These are phyloP conservation scores for Torulaspora pretoriensis DNA, from an alignment of 1,139 yeast species.

Conservation along the genomic window DNA sequence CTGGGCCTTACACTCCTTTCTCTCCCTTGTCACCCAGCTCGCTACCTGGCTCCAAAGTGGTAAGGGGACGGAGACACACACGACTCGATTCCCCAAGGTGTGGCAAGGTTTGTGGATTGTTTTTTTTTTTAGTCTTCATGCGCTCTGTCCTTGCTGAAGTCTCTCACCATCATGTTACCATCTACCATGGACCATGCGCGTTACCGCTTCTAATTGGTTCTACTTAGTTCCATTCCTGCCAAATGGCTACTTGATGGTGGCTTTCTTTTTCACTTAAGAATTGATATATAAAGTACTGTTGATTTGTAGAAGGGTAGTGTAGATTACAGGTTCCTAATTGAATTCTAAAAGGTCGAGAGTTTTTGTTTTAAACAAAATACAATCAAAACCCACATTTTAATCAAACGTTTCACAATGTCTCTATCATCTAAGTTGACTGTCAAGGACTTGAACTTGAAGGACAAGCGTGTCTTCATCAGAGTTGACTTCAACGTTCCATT, in stretches of 20 bases:
- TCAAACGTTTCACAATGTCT: constrained; percentile 53
- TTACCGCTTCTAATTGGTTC: constrained; percentile 4
- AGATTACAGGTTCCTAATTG: not conserved
- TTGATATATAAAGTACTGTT: constrained; percentile 5
- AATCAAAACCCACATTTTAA: constrained; percentile 6
- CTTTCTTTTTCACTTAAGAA: constrained; percentile 5
- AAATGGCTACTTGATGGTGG: not conserved
- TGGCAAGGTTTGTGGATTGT: not conserved
- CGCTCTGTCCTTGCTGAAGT: not conserved
- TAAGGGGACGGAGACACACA: too few relatives aligned
- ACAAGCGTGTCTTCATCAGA: constrained; percentile 92
- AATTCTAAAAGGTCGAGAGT: constrained; percentile 4
- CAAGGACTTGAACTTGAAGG: constrained; percentile 78
- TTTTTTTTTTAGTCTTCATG: not conserved
- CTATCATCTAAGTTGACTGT: constrained; percentile 87
- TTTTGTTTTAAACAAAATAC: constrained; percentile 11
- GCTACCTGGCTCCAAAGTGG: too few relatives aligned
- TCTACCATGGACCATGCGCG: not conserved
- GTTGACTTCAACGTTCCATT: constrained; percentile 97
- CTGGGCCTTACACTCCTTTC: not conserved
- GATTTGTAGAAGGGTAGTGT: not conserved
- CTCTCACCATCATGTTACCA: constrained; percentile 8
- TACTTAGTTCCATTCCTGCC: constrained; percentile 4
- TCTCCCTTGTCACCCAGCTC: not conserved
- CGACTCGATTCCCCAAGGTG: not conserved